phyloP scores from a whole-genome alignment of 1,284 basidiomycete species.

The Rhodotorula sp. region DNA sequence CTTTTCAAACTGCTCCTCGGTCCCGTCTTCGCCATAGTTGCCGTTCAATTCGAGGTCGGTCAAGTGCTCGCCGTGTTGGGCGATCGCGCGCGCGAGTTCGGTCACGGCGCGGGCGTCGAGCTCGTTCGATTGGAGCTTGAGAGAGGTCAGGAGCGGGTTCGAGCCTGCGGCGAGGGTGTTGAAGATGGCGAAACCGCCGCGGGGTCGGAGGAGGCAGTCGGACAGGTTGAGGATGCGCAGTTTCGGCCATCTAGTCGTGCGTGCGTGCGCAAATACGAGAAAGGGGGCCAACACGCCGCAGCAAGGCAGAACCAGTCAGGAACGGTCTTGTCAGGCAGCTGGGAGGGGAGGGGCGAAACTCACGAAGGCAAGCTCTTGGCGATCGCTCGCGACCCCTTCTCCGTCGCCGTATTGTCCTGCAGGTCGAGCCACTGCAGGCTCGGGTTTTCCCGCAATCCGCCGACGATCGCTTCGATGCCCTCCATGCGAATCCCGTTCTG shows the following conservation, averaged over 20 bases:
- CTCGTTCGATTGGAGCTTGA: constrained; percentile 88
- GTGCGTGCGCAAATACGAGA: too few relatives aligned
- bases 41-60: constrained; percentile 77
- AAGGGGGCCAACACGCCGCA: background rate
- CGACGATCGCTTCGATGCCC: constrained; percentile 78
- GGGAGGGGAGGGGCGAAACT: background rate
- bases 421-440: constrained; percentile 78
- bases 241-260: constrained; percentile 59
- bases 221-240: constrained; percentile 81
- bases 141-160: constrained; percentile 67
- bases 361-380: constrained; percentile 62
- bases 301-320: too few relatives aligned
- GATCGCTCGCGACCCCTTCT: constrained; percentile 70
- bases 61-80: constrained; percentile 60
- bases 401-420: constrained; percentile 92
- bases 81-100: constrained; percentile 66
- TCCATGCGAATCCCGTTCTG: constrained; percentile 97
- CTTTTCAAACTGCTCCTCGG: constrained; percentile 69
- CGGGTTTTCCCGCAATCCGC: constrained; percentile 68
- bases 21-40: constrained; percentile 73
- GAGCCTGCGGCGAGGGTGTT: constrained; percentile 62
- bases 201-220: constrained; percentile 78
- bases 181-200: constrained; percentile 62
- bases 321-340: background rate
- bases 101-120: constrained; percentile 69